Evolutionary conservation across 1,284 basidiomycete species (phyloP), one percentile per base, ranked within the genome.

Genomic region (Rhodotorula sp.): DNA sequence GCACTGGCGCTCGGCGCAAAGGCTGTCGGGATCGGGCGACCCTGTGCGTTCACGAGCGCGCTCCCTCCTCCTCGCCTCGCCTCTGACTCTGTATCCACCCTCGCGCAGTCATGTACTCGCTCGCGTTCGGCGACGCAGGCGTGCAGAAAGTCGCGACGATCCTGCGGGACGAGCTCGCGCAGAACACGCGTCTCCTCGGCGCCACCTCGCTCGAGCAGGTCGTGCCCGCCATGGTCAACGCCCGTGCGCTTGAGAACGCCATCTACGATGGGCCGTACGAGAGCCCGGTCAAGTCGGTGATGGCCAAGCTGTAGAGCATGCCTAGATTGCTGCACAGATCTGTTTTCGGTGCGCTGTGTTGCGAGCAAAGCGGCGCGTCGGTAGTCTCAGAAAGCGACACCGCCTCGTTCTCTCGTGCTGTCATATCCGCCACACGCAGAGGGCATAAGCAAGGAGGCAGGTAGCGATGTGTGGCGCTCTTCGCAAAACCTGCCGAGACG

Each of bases 1-100:
- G 93, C 93, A 0, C 82, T 97, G 3, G 95, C 92, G 76, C 84
- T 97, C 42, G 95, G 94, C 52, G 95, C 94, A 2, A 90, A 84
- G 74, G 93, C 91, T 7, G 93, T 96, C 10, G 94, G 95, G 2
- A 84, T 97, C 41, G 94, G 94, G 0, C 86, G 94, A 46, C 87
- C 91, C 1, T 96, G 74, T 74, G 17, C 49, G 72, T 55, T 34
- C 34, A 34, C 34, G 34, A 2, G 34, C 34, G 34, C 34, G 2
- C 34, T 34, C 23, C 14, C 60, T 41, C 27, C 13, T 21, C 19
- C 45, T 9, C 46, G 7, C 42, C 10, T 14, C 10, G 17, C 7
- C 16, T 25, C 21, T 23, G 25, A 9, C 58, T 46, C 27, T 44
- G 34, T 7, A 27, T 4, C 27, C 23, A 27, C 25, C 23, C 23